Conservation (phyloP, 192 early-diverging fungal species). For the Funneliformis mosseae region DNA sequence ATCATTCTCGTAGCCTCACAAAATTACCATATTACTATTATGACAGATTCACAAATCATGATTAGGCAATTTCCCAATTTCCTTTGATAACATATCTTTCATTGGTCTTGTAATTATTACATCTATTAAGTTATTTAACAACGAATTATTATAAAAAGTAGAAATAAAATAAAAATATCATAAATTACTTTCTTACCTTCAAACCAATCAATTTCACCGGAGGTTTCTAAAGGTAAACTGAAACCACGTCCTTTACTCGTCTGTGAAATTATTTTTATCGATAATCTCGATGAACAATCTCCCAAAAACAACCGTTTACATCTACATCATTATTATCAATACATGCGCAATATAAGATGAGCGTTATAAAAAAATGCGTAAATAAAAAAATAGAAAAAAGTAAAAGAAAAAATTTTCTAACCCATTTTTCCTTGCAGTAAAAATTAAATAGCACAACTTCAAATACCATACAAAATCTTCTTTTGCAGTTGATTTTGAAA, state of each 20-base stretch:
- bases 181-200: conserved; percentile 34
- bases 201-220: conserved; percentile 58
- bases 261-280: conserved; percentile 72
- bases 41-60: no score
- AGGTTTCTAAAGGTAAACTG: conserved; percentile 75
- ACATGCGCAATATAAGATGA: no score
- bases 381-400: conserved; percentile 5
- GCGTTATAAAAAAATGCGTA: not conserved
- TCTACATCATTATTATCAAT: conserved; percentile 18
- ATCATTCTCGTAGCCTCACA: no score
- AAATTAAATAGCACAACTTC: conserved; percentile 58
- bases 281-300: conserved; percentile 78
- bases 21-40: no score
- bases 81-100: conserved; percentile 79
- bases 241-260: conserved; percentile 89
- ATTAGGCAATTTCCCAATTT: no score
- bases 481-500: conserved; percentile 64
- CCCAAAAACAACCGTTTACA: conserved; percentile 72
- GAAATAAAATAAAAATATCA: not conserved
- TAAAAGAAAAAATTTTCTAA: no score
- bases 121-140: conserved; percentile 34
- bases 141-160: not conserved
- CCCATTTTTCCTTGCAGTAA: conserved; percentile 53
- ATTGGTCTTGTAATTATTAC: conserved; percentile 71
- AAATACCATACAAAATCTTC: conserved; percentile 72